These are phyloP conservation scores for Oryza brachyantha DNA, from an alignment of 176 grass and related monocot species.

Conservation along the genomic window DNA sequence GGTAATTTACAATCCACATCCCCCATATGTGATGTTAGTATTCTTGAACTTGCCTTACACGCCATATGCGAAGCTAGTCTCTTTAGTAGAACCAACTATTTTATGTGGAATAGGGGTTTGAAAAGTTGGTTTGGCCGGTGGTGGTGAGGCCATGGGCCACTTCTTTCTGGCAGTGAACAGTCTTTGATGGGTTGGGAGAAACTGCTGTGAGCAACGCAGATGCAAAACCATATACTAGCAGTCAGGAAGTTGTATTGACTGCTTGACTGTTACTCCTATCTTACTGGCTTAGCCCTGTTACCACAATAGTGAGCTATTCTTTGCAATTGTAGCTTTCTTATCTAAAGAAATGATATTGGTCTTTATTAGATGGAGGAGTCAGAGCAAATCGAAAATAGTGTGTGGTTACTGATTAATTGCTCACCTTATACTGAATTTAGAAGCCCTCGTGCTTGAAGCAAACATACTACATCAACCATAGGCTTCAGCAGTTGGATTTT, in stretches of 20 bases:
- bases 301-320: background rate
- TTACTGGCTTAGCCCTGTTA: background rate
- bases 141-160: background rate
- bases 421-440: background rate
- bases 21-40: background rate
- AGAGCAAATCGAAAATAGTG: background rate
- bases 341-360: conserved; percentile 12
- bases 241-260: background rate
- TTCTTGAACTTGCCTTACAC: conserved; percentile 14
- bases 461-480: background rate
- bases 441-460: background rate
- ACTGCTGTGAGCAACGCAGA: background rate
- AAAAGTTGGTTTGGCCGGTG: background rate
- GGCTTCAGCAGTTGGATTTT: background rate
- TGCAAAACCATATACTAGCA: background rate
- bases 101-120: background rate
- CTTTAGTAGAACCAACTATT: background rate
- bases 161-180: background rate
- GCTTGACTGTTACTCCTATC: background rate
- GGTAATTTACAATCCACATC: conserved; percentile 38
- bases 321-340: background rate
- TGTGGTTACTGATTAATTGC: background rate
- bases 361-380: background rate
- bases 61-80: no score
- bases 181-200: background rate